A percentile compares a stretch with the other conserved stretches of the same genome.
Conservation (phyloP, 306 rosid species). For the Chamaecrista fasciculata region DNA sequence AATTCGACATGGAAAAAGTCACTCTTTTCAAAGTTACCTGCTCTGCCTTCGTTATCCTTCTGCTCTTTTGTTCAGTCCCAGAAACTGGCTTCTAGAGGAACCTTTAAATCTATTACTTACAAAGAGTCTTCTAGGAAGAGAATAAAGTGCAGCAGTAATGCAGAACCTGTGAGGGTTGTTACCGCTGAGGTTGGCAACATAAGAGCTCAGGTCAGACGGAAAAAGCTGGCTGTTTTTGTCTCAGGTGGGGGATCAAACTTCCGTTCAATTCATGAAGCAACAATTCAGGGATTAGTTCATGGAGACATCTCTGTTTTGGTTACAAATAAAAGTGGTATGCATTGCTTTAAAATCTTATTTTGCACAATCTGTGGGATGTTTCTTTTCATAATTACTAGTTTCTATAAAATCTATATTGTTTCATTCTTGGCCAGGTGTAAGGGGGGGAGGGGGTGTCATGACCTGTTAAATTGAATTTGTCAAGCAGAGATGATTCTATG, state of each 20-base stretch:
- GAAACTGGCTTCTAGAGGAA: slow-evolving; percentile 29
- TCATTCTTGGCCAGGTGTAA: too few species aligned
- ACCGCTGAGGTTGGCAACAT: slow-evolving; percentile 16
- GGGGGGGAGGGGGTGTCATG: not conserved
- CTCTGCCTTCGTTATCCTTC: slow-evolving; percentile 26
- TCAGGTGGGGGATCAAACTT: slow-evolving; percentile 96
- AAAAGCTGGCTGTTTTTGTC: slow-evolving; percentile 78
- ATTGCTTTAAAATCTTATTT: not conserved
- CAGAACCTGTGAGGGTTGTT: slow-evolving; percentile 14
- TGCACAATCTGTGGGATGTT: not conserved
- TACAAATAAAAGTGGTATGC: slow-evolving; percentile 63
- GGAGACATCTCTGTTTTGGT: slow-evolving; percentile 73
- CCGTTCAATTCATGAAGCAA: slow-evolving; percentile 67
- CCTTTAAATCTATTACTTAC: slow-evolving; percentile 10
- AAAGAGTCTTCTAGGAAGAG: slow-evolving; percentile 25
- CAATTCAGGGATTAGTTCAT: slow-evolving; percentile 53
- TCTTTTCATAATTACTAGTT: not conserved
- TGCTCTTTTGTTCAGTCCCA: slow-evolving; percentile 33
- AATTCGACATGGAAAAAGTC: slow-evolving; percentile 19
- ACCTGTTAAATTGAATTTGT: not conserved
- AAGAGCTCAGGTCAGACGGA: slow-evolving; percentile 38
- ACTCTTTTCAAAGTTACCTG: too few species aligned
- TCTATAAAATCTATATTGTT: too few species aligned
- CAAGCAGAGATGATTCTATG: not conserved
- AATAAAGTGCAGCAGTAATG: slow-evolving; percentile 29